Evolutionary conservation across 352 stramenopile genomes (phyloP).

Genomic region (Aphanomyces euteiches): DNA sequence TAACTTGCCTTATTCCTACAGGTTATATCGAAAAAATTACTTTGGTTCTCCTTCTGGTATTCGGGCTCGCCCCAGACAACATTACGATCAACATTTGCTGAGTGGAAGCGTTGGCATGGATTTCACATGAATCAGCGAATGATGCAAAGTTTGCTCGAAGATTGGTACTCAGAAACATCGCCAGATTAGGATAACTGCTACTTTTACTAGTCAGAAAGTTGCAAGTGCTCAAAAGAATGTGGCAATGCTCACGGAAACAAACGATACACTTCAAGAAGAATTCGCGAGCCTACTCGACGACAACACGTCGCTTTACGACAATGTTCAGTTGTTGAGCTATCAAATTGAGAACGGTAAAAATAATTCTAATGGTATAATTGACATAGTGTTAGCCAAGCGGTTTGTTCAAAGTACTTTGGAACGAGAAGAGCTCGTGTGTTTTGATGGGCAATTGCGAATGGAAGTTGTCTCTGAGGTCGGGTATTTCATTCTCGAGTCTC

Average conservation of each 20-base stretch:
- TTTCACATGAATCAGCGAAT: conserved; percentile 37
- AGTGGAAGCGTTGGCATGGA: conserved; percentile 46
- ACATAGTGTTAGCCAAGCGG: conserved; percentile 30
- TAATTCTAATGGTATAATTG: conserved; percentile 41
- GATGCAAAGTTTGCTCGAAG: conserved; percentile 28
- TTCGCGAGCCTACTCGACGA: conserved; percentile 59
- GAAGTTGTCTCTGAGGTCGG: conserved; percentile 61
- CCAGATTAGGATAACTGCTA: neutral
- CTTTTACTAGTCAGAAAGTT: conserved; percentile 5
- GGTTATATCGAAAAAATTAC: conserved; percentile 50
- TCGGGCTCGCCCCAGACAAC: conserved; percentile 48
- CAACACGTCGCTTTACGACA: conserved; percentile 45
- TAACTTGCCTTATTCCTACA: conserved; percentile 3
- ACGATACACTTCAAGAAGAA: conserved; percentile 16
- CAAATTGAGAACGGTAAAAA: conserved; percentile 49
- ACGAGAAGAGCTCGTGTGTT: conserved; percentile 52
- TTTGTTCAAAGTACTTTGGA: conserved; percentile 43
- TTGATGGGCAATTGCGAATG: conserved; percentile 59
- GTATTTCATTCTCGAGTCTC: conserved; percentile 58
- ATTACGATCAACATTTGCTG: conserved; percentile 49
- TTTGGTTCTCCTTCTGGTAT: conserved; percentile 72
- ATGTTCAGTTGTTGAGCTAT: conserved; percentile 48
- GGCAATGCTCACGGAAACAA: conserved; percentile 6
- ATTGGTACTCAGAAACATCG: neutral
- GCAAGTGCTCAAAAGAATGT: conserved; percentile 11